phyloP scores from a whole-genome alignment of 2,329 filamentous ascomycete genomes.

The Ophiostoma sp. region DNA sequence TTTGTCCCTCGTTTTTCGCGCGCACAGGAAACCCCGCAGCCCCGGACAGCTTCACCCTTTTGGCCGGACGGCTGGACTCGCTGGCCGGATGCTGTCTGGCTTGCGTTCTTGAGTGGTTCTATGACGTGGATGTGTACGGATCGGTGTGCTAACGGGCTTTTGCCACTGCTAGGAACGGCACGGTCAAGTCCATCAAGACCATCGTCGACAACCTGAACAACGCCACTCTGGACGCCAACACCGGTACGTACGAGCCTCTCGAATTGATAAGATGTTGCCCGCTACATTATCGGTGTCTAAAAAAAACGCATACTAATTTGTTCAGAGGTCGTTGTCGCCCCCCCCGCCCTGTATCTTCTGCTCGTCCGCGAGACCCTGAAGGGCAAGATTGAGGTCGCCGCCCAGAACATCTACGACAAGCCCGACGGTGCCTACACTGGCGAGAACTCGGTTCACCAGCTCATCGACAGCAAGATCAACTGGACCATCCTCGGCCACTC shows the following conservation, averaged over 20 bases:
- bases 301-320: neutral
- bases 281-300: conserved; percentile 4
- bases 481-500: conserved; percentile 94
- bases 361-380: conserved; percentile 74
- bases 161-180: conserved; percentile 70
- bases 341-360: conserved; percentile 84
- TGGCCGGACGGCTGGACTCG: neutral
- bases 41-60: conserved; percentile 28
- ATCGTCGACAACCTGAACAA: conserved; percentile 88
- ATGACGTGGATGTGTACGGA: neutral
- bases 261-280: neutral
- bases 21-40: conserved; percentile 28
- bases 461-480: conserved; percentile 79
- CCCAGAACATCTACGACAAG: conserved; percentile 97
- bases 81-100: neutral
- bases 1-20: conserved; percentile 28
- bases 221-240: conserved; percentile 70
- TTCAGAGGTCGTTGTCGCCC: conserved; percentile 88
- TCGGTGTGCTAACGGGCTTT: conserved; percentile 9
- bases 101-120: neutral
- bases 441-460: conserved; percentile 87
- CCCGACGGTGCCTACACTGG: conserved; percentile 95
- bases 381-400: conserved; percentile 73
- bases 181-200: conserved; percentile 77
- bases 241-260: conserved; percentile 49